Evolutionary conservation across 331 rosid species (phyloP).

Genomic region (Cydonia oblonga): DNA sequence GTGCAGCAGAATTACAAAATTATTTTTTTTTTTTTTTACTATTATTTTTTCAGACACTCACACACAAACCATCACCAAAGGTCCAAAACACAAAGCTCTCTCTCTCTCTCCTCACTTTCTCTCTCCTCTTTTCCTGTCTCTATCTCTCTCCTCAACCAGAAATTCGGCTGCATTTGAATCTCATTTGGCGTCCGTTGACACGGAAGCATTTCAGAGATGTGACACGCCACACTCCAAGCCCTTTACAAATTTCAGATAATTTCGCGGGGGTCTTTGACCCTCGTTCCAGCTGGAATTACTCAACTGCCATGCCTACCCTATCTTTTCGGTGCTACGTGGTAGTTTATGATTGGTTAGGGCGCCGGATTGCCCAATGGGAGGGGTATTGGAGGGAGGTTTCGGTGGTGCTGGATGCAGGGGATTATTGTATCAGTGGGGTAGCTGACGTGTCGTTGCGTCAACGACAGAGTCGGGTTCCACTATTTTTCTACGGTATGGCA

Average conservation of each 20-base stretch:
- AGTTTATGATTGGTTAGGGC: rapidly evolving
- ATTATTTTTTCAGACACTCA: not conserved
- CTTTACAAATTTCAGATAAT: not conserved
- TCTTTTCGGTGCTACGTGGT: not conserved
- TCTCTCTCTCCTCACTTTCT: not conserved
- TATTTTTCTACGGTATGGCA: not conserved
- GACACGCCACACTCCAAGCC: not conserved
- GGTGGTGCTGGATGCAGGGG: not conserved
- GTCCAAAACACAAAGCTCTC: not conserved
- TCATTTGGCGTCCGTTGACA: slow-evolving; percentile 52
- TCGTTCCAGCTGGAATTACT: not conserved
- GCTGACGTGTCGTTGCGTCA: slow-evolving; percentile 17
- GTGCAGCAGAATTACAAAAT: slow-evolving; percentile 3
- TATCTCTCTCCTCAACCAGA: not conserved
- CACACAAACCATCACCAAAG: not conserved
- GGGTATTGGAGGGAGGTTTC: not conserved
- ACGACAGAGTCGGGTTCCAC: slow-evolving; percentile 14
- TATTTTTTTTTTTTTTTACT: too few relatives aligned
- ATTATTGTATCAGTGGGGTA: not conserved
- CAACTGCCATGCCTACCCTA: not conserved
- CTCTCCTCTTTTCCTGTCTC: not conserved
- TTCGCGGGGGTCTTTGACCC: slow-evolving; percentile 1
- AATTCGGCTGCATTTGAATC: slow-evolving; percentile 41
- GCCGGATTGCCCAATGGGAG: not conserved
- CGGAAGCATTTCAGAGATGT: not conserved